A percentile compares a stretch with the other conserved stretches of the same genome.
These are phyloP conservation scores for Diaporthe ampelina DNA, from an alignment of 2,329 filamentous ascomycete genomes.

Conservation along the genomic window DNA sequence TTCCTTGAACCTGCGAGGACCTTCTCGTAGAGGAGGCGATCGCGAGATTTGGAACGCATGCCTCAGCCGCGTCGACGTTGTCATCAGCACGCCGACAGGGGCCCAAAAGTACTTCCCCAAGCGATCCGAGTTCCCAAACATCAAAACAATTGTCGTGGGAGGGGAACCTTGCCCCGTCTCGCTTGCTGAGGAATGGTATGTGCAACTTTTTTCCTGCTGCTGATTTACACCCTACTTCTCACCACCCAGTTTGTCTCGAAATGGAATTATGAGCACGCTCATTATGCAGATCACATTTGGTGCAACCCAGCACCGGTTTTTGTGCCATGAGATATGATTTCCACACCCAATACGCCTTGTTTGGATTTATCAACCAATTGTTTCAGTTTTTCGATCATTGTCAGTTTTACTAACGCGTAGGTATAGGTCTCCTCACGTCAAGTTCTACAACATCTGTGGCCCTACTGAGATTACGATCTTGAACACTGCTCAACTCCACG, in stretches of 20 bases:
- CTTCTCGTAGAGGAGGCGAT: constrained; percentile 45
- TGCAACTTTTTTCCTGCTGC: not conserved
- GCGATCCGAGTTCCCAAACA: constrained; percentile 62
- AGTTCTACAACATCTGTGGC: constrained; percentile 70
- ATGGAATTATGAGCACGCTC: not conserved
- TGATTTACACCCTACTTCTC: not conserved
- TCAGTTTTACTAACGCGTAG: not conserved
- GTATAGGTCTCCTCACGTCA: constrained; percentile 54
- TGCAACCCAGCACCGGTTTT: not conserved
- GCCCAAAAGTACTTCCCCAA: constrained; percentile 60
- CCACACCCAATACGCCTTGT: not conserved
- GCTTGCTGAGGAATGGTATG: constrained; percentile 67
- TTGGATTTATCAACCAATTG: not conserved
- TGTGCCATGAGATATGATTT: not conserved
- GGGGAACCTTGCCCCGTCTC: constrained; percentile 58
- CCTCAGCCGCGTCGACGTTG: constrained; percentile 63
- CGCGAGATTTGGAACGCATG: constrained; percentile 57
- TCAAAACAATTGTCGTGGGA: constrained; percentile 67
- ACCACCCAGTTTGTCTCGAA: not conserved
- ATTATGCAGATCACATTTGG: too few relatives aligned
- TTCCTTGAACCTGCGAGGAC: constrained; percentile 65
- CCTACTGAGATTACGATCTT: constrained; percentile 73
- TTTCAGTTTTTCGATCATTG: not conserved
- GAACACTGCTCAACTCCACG: constrained; percentile 68
- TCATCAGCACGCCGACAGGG: constrained; percentile 70